These are phyloP conservation scores for Chlorella vulgaris DNA, from an alignment of 139 green algal genomes.

Conservation along the genomic window DNA sequence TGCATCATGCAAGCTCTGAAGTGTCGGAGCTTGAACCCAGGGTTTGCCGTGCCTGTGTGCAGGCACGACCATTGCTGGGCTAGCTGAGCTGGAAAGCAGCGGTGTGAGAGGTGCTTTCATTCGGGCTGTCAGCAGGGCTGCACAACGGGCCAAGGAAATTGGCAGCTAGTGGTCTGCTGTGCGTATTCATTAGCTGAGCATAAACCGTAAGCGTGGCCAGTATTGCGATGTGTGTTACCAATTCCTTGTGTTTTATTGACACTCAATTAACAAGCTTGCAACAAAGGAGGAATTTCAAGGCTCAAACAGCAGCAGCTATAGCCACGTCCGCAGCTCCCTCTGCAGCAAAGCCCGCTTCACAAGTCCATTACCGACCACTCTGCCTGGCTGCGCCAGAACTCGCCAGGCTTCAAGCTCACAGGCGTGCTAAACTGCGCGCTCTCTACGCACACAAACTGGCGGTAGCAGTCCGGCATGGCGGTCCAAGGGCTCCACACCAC, in stretches of 20 bases:
- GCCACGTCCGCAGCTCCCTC: neutral
- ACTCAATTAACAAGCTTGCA: too few relatives aligned
- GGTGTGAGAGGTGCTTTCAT: constrained; percentile 72
- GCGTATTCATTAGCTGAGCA: too few relatives aligned
- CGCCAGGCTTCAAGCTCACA: constrained; percentile 59
- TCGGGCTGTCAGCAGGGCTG: constrained; percentile 66
- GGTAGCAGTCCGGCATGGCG: constrained; percentile 74
- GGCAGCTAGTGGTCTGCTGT: neutral
- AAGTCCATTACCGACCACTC: constrained; percentile 29
- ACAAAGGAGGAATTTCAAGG: too few relatives aligned
- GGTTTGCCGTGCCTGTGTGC: constrained; percentile 46
- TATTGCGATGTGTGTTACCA: too few relatives aligned
- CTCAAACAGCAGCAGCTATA: too few relatives aligned
- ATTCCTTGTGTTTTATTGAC: neutral
- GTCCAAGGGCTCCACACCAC: constrained; percentile 71
- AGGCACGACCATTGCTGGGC: constrained; percentile 65
- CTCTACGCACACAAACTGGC: constrained; percentile 72
- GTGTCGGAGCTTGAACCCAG: too few relatives aligned
- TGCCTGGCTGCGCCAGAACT: constrained; percentile 59
- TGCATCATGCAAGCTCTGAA: neutral
- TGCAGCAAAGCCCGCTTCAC: neutral
- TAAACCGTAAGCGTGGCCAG: too few relatives aligned
- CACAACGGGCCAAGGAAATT: constrained; percentile 56
- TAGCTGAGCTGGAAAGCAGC: constrained; percentile 68
- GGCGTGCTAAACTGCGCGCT: constrained; percentile 75